These are phyloP conservation scores for Malassezia caprae DNA, from an alignment of 1,284 basidiomycete species.

Conservation along the genomic window DNA sequence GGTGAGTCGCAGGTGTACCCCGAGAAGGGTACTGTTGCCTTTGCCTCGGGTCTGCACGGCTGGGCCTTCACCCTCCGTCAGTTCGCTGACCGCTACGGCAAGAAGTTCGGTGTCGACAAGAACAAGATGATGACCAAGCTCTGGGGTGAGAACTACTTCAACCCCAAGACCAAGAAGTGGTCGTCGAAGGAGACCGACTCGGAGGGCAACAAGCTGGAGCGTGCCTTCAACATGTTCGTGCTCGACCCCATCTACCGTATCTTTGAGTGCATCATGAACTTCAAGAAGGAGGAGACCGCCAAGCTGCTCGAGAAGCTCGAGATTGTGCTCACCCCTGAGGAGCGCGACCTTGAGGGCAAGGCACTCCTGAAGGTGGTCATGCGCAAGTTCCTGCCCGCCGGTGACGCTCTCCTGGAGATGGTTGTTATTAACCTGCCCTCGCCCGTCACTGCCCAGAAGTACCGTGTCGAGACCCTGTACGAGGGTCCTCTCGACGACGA, in stretches of 20 bases:
- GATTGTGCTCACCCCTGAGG: slow-evolving; percentile 75
- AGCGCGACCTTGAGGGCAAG: slow-evolving; percentile 93
- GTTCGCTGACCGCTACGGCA: slow-evolving; percentile 87
- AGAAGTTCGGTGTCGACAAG: slow-evolving; percentile 99
- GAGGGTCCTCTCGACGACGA: slow-evolving; percentile 99
- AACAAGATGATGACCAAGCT: slow-evolving; percentile 95
- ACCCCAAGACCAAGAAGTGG: slow-evolving; percentile 96
- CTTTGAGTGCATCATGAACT: slow-evolving; percentile 99
- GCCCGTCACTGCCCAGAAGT: slow-evolving; percentile 88
- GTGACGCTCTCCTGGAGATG: slow-evolving; percentile 98
- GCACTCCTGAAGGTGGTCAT: slow-evolving; percentile 93
- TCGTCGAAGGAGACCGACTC: slow-evolving; percentile 65
- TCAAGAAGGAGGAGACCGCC: slow-evolving; percentile 83
- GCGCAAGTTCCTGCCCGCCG: slow-evolving; percentile 99
- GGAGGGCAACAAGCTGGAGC: slow-evolving; percentile 73
- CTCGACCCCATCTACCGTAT: slow-evolving; percentile 99
- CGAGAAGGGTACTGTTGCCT: slow-evolving; percentile 95
- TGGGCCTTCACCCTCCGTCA: slow-evolving; percentile 99
- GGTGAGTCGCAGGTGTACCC: slow-evolving; percentile 99
- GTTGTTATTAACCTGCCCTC: slow-evolving; percentile 93
- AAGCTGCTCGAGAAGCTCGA: slow-evolving; percentile 94
- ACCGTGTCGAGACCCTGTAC: slow-evolving; percentile 99
- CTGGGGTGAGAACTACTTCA: slow-evolving; percentile 99
- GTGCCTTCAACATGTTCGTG: slow-evolving; percentile 63
- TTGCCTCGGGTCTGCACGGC: slow-evolving; percentile 97